Percentiles rank a stretch among this genome's conserved stretches.
phyloP scores from a whole-genome alignment of 495 filamentous ascomycete species.

The Penicillium dipodomyicola region DNA sequence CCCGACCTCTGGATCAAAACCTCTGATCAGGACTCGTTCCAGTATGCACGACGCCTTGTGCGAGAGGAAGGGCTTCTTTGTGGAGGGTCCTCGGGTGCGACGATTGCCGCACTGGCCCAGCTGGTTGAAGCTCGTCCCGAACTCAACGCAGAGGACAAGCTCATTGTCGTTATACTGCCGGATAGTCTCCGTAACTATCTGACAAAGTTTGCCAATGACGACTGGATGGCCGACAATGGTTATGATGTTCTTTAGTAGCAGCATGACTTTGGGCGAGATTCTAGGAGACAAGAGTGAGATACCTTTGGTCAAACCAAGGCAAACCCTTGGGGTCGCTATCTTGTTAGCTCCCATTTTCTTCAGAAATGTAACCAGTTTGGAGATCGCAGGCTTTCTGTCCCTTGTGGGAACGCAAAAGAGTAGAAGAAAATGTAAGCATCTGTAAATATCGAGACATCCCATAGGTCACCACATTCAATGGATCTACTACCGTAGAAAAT shows the following conservation, averaged over 20 bases:
- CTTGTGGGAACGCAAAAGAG: too few species aligned
- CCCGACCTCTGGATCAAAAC: constrained; percentile 89
- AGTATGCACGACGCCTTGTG: constrained; percentile 72
- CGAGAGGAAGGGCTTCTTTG: constrained; percentile 80
- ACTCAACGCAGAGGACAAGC: constrained; percentile 33
- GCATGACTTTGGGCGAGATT: too few species aligned
- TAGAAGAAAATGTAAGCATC: too few species aligned
- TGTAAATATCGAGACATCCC: too few species aligned
- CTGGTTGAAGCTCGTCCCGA: constrained; percentile 28
- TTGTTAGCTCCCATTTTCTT: too few species aligned
- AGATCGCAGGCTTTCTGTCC: too few species aligned
- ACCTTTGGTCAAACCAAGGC: too few species aligned
- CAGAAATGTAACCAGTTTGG: too few species aligned
- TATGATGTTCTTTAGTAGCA: constrained; percentile 32
- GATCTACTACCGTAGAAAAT: too few species aligned
- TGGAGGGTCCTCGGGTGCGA: constrained; percentile 78
- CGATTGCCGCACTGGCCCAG: constrained; percentile 69
- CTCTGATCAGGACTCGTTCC: constrained; percentile 75
- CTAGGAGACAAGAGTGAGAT: too few species aligned
- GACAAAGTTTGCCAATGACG: constrained; percentile 84
- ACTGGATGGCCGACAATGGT: constrained; percentile 82
- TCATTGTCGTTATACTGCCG: constrained; percentile 77
- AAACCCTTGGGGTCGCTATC: too few species aligned
- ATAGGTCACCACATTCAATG: too few species aligned
- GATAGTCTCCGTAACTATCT: constrained; percentile 70